Evolutionary conservation across 352 stramenopile genomes (phyloP).

Genomic region (Proteromonas lacertae): DNA sequence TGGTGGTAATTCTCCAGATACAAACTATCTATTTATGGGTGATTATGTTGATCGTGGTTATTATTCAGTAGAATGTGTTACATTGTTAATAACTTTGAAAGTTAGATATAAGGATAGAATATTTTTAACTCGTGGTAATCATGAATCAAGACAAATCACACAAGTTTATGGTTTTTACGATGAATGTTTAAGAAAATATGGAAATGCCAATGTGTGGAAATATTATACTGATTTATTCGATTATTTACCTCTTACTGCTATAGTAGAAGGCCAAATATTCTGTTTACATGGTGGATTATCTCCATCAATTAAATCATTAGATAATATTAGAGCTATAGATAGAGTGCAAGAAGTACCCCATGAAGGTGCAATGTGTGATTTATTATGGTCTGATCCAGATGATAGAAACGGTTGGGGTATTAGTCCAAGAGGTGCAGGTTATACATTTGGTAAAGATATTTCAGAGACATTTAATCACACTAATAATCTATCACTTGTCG

Average conservation of each 20-base stretch:
- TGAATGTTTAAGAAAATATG: slow-evolving; percentile 98
- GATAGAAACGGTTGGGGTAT: slow-evolving; percentile 68
- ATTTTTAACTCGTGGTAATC: slow-evolving; percentile 50
- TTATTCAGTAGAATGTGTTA: no score
- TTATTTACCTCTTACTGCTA: no score
- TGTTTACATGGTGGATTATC: slow-evolving; percentile 22
- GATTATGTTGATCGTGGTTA: no score
- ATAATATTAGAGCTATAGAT: slow-evolving; percentile 66
- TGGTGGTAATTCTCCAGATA: slow-evolving; percentile 38
- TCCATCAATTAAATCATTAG: slow-evolving; percentile 44
- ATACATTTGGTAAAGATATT: no score
- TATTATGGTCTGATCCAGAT: slow-evolving; percentile 86
- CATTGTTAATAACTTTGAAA: slow-evolving; percentile 62
- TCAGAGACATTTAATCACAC: no score
- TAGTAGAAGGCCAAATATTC: slow-evolving; percentile 73
- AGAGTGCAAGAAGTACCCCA: slow-evolving; percentile 59
- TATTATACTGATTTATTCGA: slow-evolving; percentile 61
- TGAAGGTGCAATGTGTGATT: slow-evolving; percentile 84
- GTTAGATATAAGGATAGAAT: slow-evolving; percentile 60
- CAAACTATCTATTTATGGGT: slow-evolving; percentile 93
- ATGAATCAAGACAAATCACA: slow-evolving; percentile 83
- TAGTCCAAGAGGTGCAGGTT: no score
- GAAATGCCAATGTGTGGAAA: slow-evolving; percentile 91
- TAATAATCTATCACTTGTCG: no score
- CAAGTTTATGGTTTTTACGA: no score